Evolutionary conservation across 129 eudicot genomes (phyloP), one percentile per base, ranked within the genome.

Genomic region (Smallanthus sonchifolius): DNA sequence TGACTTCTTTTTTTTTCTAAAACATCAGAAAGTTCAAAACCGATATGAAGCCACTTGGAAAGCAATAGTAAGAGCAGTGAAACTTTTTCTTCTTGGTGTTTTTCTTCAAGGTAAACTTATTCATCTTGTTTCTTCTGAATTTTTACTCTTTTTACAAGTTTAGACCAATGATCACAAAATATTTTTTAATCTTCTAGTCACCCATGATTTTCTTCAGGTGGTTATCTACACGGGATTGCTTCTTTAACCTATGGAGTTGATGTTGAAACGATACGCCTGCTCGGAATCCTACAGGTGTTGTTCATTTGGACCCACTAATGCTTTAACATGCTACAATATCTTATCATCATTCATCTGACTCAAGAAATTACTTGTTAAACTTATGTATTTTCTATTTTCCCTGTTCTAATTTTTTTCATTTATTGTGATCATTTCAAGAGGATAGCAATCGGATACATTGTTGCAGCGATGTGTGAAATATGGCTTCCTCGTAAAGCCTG

Each of bases 211-310:
- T 49, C 61, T 47, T 62, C 90, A 89, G 96, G 97, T 79, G 97
- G 97, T 67, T 91, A 87, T 73, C 84, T 87, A 14, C 97, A 91
- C 72, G 97, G 94, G 19, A 77, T 81, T 40, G 75, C 79, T 73
- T 79, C 91, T 67, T 79, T 91, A 83, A 85, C 97, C 3, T 91
- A 83, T 82, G 97, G 94, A 45, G 97, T 91, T 74, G 91, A 91
- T 74, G 77, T 91, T 69, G 84, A 79, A 49, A 81, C 61, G 67
- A 84, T 91, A 63, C 86, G 94, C 39, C 69, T 80, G 83, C 68
- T 83, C 49, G 97, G 97, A 69, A 87, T 91, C 73, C 81, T 91
- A 62, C 97, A 91, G 97, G 97, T 91, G 49, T 48, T 71, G 30
- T 69, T 42, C 38, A 65, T 37, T 14, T 75, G 57, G 56, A 20